A percentile compares a stretch with the other conserved stretches of the same genome.
Conservation (phyloP, 371 early-diverging fungal species). For the Mucor velutinosus region DNA sequence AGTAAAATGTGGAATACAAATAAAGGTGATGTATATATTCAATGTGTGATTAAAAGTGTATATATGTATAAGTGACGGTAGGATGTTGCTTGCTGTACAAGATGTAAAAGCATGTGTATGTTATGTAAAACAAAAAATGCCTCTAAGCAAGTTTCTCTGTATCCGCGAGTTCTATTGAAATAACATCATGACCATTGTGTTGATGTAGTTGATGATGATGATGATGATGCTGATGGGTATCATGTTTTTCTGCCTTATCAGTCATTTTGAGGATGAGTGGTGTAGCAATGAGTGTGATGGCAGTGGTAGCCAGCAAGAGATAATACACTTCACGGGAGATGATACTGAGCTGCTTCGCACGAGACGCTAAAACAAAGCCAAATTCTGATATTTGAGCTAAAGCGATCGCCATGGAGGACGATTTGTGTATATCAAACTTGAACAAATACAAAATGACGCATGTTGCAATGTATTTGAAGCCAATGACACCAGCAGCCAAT, state of each 20-base stretch:
- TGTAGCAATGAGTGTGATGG: constrained; percentile 56
- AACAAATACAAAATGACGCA: constrained; percentile 40
- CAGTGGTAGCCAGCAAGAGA: constrained; percentile 56
- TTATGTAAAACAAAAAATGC: not conserved
- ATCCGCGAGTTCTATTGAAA: constrained; percentile 3
- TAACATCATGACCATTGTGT: not conserved
- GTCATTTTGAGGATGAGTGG: constrained; percentile 57
- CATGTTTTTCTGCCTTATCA: not conserved
- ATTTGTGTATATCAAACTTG: constrained; percentile 38
- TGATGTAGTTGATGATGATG: constrained; percentile 9
- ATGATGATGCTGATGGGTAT: constrained; percentile 11
- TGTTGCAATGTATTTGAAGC: constrained; percentile 55
- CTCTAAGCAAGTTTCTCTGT: constrained; percentile 12
- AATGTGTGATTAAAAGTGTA: not conserved
- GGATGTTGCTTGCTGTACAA: not conserved
- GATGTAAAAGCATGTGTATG: not conserved
- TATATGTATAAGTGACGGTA: not conserved
- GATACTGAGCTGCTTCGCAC: constrained; percentile 57
- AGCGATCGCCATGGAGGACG: constrained; percentile 56
- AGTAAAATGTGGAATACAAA: not conserved
- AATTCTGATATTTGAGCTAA: constrained; percentile 67
- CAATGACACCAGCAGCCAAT: constrained; percentile 50
- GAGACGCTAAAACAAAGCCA: constrained; percentile 61
- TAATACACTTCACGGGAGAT: constrained; percentile 64
- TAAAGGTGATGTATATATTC: not conserved